A percentile compares a stretch with the other conserved stretches of the same genome.
Conservation (phyloP, 208 protist species). For the Leishmania tropica region DNA sequence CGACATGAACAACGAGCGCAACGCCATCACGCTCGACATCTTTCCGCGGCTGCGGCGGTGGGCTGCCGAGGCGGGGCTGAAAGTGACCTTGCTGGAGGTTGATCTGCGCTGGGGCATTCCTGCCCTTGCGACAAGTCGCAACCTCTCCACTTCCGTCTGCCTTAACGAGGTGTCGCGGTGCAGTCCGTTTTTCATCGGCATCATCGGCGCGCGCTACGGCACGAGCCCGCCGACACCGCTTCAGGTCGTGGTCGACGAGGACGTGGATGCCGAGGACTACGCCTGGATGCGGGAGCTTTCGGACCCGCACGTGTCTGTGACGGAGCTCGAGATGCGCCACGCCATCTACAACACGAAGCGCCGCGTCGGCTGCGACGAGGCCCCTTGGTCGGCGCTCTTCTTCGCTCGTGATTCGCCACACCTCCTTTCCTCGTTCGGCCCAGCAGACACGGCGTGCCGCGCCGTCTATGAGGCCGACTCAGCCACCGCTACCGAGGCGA, state of each 20-base stretch:
- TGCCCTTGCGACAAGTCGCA: conserved; percentile 61
- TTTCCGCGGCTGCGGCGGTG: conserved; percentile 93
- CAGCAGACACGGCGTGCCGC: conserved; percentile 20
- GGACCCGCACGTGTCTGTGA: conserved; percentile 84
- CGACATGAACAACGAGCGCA: conserved; percentile 97
- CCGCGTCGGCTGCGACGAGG: conserved; percentile 25
- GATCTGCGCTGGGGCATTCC: conserved; percentile 97
- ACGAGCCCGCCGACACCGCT: conserved; percentile 64
- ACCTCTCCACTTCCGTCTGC: conserved; percentile 90
- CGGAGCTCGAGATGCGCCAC: conserved; percentile 95
- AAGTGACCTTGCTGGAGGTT: conserved; percentile 88
- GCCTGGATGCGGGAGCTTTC: conserved; percentile 56
- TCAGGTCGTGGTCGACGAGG: conserved; percentile 72
- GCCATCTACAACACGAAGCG: conserved; percentile 68
- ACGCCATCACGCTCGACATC: conserved; percentile 89
- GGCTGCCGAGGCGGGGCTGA: conserved; percentile 54
- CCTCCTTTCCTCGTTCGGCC: conserved; percentile 50
- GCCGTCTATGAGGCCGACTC: conserved; percentile 67
- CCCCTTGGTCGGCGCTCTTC: conserved; percentile 65
- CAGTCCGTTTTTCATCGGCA: conserved; percentile 93
- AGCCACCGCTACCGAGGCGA: conserved; percentile 30
- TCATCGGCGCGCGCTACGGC: conserved; percentile 93
- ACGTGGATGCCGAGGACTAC: conserved; percentile 71
- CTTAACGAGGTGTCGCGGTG: conserved; percentile 95
- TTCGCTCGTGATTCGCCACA: conserved; percentile 60